Base-by-base conservation (phyloP, 352 stramenopile genomes). In the Globisporangium apiculatum region DNA sequence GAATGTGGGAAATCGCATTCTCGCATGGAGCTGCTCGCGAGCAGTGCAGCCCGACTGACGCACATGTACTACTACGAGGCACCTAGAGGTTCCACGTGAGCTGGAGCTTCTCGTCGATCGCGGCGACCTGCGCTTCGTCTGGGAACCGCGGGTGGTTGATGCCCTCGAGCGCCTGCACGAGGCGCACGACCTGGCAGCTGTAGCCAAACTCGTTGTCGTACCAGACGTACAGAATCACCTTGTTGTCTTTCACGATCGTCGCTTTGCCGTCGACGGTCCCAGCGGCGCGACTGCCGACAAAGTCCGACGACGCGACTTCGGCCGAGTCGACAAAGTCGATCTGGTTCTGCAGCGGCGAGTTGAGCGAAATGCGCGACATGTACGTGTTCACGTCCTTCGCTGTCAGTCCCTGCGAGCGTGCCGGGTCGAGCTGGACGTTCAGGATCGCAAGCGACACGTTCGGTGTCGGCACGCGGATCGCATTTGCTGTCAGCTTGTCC, bases 371-470 rank as follows among this genome's bases (percentile, higher is more conserved):
- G 65, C 83, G 86, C 45, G 76, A 84, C 65, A 91, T 79, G 67
- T 83, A 91, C 17, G 72, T 55, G 68, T 96, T 95, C 47, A 95
- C 71, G 11, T 81, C 77, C 40, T 87, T 64, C 42, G 80, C 84
- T 2, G 77, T 88, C 48, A 93, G 70, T 35, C 73, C 73, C 12
- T 74, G 55, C 5, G 75, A 63, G 56, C 83, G 82, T 17, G 69
- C 66, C 65, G 96, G 98, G 59, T 86, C 76, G 43, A 99, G 70
- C 57, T 87, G 80, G 62, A 95, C 76, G 59, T 98, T 98, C 51
- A 99, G 80, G 69, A 99, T 97, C 47, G 98, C 97, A 48, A 99
- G 86, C 52, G 96, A 99, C 17, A 99, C 97, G 75, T 99, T 97
- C 54, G 97, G 96, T 69, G 96, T 99, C 45, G 97, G 97, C 37